Conservation (phyloP, 805 yeast species). For the Lachancea sp. region DNA sequence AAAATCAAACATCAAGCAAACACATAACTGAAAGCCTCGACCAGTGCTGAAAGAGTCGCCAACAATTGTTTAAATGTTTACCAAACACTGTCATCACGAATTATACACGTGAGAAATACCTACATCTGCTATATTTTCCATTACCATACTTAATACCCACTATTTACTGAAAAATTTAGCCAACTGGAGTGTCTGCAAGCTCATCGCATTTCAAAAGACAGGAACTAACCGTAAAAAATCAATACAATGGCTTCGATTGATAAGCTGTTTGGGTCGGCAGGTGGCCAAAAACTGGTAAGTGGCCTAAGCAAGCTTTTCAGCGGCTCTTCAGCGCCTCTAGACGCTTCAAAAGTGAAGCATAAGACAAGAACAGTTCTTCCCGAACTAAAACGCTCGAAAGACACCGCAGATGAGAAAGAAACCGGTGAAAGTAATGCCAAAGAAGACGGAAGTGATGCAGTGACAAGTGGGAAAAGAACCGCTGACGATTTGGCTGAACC, state of each 20-base stretch:
- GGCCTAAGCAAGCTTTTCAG: conserved; percentile 34
- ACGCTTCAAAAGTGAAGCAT: conserved; percentile 17
- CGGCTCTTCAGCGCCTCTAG: conserved; percentile 44
- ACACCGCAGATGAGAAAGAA: conserved; percentile 15
- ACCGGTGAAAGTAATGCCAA: background rate
- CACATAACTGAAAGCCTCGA: too few species aligned
- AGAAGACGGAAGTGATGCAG: background rate
- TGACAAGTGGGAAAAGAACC: background rate
- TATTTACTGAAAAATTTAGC: background rate
- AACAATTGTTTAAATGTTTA: too few species aligned
- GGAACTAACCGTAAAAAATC: background rate
- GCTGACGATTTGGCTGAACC: background rate
- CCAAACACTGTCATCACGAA: too few species aligned
- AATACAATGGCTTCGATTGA: conserved; percentile 29
- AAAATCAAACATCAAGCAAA: too few species aligned
- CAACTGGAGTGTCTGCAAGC: conserved; percentile 1
- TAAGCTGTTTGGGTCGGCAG: conserved; percentile 31
- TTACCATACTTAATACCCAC: too few species aligned
- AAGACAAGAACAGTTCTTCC: conserved; percentile 21
- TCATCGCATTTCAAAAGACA: conserved; percentile 16
- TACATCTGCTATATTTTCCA: too few species aligned
- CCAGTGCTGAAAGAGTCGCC: too few species aligned
- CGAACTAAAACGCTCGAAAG: conserved; percentile 12
- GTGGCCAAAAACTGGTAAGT: conserved; percentile 29
- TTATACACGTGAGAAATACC: too few species aligned